Base-by-base conservation (phyloP, 257 asterid genomes). In the Agastache rugosa region DNA sequence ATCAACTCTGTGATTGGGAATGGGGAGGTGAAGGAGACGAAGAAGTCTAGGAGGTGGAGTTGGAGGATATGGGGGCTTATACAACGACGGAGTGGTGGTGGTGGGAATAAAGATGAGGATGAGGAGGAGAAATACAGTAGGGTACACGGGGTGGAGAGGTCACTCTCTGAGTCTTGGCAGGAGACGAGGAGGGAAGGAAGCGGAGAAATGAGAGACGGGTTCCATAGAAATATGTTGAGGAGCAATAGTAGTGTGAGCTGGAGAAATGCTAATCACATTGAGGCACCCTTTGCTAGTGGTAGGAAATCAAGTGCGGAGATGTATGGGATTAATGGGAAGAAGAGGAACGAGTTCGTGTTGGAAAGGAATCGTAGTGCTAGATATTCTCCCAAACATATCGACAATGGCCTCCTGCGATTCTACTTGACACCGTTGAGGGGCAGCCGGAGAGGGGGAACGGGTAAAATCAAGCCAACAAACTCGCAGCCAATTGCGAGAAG, bases 231-330 rank as follows among this genome's bases (percentile, higher is more conserved):
- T 31, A 84, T 84, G 63, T 69, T 88, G 27, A 69, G 97, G 73
- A 91, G 94, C 78, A 89, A 91, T 44, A 91, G 97, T 58, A 89
- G 96, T 61, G 97, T 89, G 79, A 87, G 91, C 78, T 88, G 97
- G 90, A 86, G 97, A 73, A 82, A 85, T 22, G 83, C 76, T 2
- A 78, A 76, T 29, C 84, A 69, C 11, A 60, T 78, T 23, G 91
- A 88, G 16, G 91, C 82, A 3, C 80, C 94, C 8, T 86, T 84
- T 75, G 93, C 83, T 48, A 80, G 85, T 80, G 84, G 67, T 37
- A 86, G 91, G 80, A 88, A 84, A 73, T 77, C 93, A 4, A 72
- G 69, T 25, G 82, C 69, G 74, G 96, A 93, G 59, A 78, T 76
- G 82, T 86, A 83, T 67, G 89, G 85, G 48, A 60, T n/a, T n/a